phyloP scores from a whole-genome alignment of 495 filamentous ascomycete genomes.

The Daldinia decipiens region DNA sequence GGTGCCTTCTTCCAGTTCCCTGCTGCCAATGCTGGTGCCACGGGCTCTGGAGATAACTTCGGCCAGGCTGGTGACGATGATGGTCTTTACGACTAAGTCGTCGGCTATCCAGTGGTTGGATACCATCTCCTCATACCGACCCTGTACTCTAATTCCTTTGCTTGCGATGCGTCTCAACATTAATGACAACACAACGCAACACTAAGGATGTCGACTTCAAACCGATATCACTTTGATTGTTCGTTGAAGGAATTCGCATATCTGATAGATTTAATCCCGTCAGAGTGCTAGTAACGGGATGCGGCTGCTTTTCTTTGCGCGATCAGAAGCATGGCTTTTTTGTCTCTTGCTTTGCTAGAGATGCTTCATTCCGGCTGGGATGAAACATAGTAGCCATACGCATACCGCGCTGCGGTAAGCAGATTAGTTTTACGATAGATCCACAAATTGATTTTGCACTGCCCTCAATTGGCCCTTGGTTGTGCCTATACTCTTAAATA shows the following conservation, averaged over 20 bases:
- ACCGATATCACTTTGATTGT: slow-evolving; percentile 10
- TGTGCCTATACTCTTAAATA: background rate
- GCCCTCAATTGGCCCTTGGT: background rate
- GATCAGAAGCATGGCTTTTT: slow-evolving; percentile 20
- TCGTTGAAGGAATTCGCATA: slow-evolving; percentile 31
- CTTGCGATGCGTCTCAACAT: slow-evolving; percentile 24
- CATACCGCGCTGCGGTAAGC: slow-evolving; percentile 19
- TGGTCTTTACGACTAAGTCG: slow-evolving; percentile 74
- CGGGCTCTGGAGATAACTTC: slow-evolving; percentile 64
- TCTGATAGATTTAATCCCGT: slow-evolving; percentile 25
- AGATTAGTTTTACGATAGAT: slow-evolving; percentile 39
- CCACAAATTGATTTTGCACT: slow-evolving; percentile 37
- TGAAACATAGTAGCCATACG: slow-evolving; percentile 19
- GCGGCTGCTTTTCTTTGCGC: slow-evolving; percentile 32
- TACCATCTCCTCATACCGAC: slow-evolving; percentile 6
- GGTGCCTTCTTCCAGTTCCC: slow-evolving; percentile 99
- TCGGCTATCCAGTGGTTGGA: slow-evolving; percentile 4
- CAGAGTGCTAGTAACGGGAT: slow-evolving; percentile 10
- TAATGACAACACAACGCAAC: slow-evolving; percentile 25
- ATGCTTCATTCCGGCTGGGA: slow-evolving; percentile 15
- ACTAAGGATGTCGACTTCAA: slow-evolving; percentile 8
- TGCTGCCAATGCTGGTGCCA: slow-evolving; percentile 46
- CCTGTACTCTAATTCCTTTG: slow-evolving; percentile 43
- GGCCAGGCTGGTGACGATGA: slow-evolving; percentile 88
- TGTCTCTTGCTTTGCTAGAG: slow-evolving; percentile 19